Evolutionary conservation across 108 stramenopile species (phyloP), one percentile per base, ranked within the genome.

Genomic region (Cyclotella distinguenda): DNA sequence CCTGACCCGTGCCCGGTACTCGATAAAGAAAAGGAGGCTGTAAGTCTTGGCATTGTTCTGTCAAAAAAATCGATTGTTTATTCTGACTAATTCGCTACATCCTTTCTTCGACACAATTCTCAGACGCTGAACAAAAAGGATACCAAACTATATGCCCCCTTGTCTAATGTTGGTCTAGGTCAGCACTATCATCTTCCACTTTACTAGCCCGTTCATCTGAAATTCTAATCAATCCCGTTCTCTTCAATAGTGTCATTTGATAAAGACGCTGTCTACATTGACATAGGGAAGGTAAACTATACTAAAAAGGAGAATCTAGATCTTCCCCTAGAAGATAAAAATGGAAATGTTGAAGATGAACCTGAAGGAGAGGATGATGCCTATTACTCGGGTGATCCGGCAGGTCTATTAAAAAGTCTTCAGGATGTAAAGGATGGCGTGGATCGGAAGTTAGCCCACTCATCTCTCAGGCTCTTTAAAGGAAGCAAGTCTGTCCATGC

Each of bases 221-320:
- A n/a, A n/a, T n/a, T n/a, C n/a, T n/a, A n/a, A n/a, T n/a, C n/a
- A n/a, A n/a, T n/a, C n/a, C n/a, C n/a, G n/a, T n/a, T n/a, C n/a
- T n/a, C n/a, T n/a, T n/a, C n/a, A n/a, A n/a, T n/a, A n/a, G 95
- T 99, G 12, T 66, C 81, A 7, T 92, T 93, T 27, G 98, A 99
- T 73, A 94, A 90, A 50, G 98, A 97, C 68, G 96, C 96, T 18
- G 88, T 97, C 33, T 99, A 98, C 84, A 98, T 99, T 68, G 96
- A 99, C 68, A 85, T 99, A 53, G 89, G 92, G 35, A 65, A 82
- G 53, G 88, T 70, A 7, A 87, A 94, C 69, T 97, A 95, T 64
- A 92, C 94, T 8, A 88, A 90, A 48, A 87, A 81, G 49, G 89
- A 89, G 43, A 81, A 86, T 62, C 66, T 97, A 10, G 77, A 70